A percentile compares a stretch with the other conserved stretches of the same genome.
phyloP scores from a whole-genome alignment of 1,284 basidiomycete genomes.

The Malassezia globosa region DNA sequence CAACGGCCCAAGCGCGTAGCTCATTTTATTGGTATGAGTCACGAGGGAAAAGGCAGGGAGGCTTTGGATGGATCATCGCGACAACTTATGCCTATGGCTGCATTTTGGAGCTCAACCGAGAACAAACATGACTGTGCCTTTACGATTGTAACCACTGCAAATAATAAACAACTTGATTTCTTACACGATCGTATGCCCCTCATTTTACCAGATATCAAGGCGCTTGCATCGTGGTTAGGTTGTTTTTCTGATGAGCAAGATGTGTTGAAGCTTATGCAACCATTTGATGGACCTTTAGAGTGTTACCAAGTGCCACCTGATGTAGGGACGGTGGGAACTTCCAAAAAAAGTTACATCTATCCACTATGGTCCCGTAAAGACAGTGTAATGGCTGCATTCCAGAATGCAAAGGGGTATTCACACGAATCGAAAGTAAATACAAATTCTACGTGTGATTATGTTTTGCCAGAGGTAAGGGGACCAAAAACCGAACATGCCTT shows the following conservation, averaged over 20 bases:
- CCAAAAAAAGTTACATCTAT: constrained; percentile 69
- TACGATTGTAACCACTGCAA: constrained; percentile 69
- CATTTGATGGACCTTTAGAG: constrained; percentile 56
- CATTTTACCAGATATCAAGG: constrained; percentile 58
- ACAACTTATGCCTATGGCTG: constrained; percentile 70
- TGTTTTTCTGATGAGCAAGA: constrained; percentile 32
- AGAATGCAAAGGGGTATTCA: constrained; percentile 45
- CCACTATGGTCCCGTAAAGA: constrained; percentile 69
- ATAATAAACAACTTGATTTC: constrained; percentile 47
- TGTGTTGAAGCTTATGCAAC: constrained; percentile 58
- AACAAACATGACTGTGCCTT: constrained; percentile 57
- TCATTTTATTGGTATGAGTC: constrained; percentile 76
- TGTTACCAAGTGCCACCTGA: constrained; percentile 83
- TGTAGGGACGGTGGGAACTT: constrained; percentile 76
- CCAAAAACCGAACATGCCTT: neutral
- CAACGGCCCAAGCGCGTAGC: constrained; percentile 19
- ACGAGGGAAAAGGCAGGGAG: constrained; percentile 51
- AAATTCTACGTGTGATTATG: too few relatives aligned
- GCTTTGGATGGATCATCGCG: constrained; percentile 58
- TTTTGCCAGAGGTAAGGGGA: too few relatives aligned
- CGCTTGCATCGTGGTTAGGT: constrained; percentile 68
- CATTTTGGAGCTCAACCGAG: constrained; percentile 60
- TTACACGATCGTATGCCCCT: constrained; percentile 82
- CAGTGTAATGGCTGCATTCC: constrained; percentile 76
- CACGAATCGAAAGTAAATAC: neutral